Base-by-base conservation (phyloP, 345 rosid species). In the Mangifera indica region DNA sequence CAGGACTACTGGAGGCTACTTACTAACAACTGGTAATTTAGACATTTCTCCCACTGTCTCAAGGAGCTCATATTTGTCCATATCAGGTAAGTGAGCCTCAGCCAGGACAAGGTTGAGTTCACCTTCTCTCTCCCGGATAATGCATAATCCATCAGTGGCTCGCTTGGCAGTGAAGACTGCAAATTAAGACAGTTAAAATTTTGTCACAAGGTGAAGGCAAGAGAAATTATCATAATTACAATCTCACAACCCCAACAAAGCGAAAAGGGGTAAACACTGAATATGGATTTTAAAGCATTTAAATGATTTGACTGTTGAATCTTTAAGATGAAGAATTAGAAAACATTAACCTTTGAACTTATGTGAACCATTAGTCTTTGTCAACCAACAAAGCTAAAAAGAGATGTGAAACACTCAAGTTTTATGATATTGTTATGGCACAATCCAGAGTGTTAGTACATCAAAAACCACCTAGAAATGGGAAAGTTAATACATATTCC, bases 51-150 rank as follows among this genome's bases (percentile, higher is more conserved):
- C 70, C 13, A 87, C 3, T 53, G 71, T 79, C 67, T 85, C 87
- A 32, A 90, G 82, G 48, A 88, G 78, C 74, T 85, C 78, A 26
- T 79, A 84, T 73, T 79, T 80, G 62, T 77, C 81, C 80, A 80
- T 87, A 53, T 85, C 89, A 48, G 84, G 84, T 70, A 86, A 74
- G 63, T 69, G 60, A 37, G 67, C 55, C 56, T 90, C 89, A 10
- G 84, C 79, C 32, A 90, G 77, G 26, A 90, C 65, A 64, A 86
- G 84, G 70, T 81, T 82, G 4, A 88, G 51, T 60, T 78, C 72
- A 10, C 60, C 44, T 69, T 64, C 67, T 63, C 66, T 76, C 54
- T 79, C 78, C 46, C 59, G 72, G 45, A 81, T 24, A 67, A 85
- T 83, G 72, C 52, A 53, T 53, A 76, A 62, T 37, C 87, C 85